Conservation (phyloP, 2,329 filamentous ascomycete species). For the Cercospora zeae-maydis region DNA sequence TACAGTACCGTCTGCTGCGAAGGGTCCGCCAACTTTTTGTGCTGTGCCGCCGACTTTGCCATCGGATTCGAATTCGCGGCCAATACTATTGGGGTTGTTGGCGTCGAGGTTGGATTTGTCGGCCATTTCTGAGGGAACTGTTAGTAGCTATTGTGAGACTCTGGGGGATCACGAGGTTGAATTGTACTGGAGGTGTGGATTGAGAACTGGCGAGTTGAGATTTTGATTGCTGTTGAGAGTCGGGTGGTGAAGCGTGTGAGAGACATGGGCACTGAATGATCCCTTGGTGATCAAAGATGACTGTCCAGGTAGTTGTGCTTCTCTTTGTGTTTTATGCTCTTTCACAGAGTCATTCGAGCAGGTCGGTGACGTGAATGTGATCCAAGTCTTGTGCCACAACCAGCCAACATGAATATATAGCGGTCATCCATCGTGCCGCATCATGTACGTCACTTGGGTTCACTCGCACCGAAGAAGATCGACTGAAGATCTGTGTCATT, state of each 20-base stretch:
- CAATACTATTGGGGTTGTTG: not conserved
- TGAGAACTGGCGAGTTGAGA: not conserved
- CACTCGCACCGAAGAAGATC: not conserved
- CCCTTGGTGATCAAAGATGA: not conserved
- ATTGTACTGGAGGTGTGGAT: not conserved
- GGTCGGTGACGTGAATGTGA: not conserved
- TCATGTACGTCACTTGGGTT: not conserved
- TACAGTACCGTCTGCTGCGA: constrained; percentile 10
- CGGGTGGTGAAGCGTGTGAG: not conserved
- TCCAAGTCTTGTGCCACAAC: not conserved
- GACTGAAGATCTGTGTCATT: no score
- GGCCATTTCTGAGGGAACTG: not conserved
- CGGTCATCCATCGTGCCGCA: not conserved
- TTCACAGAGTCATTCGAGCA: no score
- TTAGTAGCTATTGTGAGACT: not conserved
- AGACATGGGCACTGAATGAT: not conserved
- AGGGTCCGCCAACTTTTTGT: constrained; percentile 8
- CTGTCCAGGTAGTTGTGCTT: no score
- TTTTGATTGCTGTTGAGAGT: not conserved
- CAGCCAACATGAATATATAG: not conserved
- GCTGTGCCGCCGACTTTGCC: constrained; percentile 9
- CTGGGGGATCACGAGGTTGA: no score
- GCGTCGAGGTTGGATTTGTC: not conserved
- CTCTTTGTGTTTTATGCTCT: no score
- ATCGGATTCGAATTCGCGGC: constrained; percentile 7